Conservation (phyloP, 345 rosid species). For the Acer negundo region DNA sequence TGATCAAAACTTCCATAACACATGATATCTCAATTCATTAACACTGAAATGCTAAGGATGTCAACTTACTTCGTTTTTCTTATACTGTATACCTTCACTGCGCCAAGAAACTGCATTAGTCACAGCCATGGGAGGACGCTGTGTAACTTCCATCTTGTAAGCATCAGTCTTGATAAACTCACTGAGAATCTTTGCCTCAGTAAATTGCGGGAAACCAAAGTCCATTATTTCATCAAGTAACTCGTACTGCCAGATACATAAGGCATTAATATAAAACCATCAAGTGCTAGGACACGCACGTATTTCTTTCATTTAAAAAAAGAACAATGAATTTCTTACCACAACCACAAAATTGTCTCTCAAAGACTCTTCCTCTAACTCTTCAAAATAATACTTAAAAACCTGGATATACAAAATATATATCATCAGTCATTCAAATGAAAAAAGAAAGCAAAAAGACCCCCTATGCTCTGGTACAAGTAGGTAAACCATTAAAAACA, state of each 20-base stretch:
- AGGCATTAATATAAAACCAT: conserved; percentile 3
- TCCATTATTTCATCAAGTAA: conserved; percentile 91
- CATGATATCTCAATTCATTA: conserved; percentile 8
- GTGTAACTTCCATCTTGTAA: conserved; percentile 78
- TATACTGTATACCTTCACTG: conserved; percentile 72
- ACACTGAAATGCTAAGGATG: conserved; percentile 4
- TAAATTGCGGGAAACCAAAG: conserved; percentile 80
- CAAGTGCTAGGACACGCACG: neutral
- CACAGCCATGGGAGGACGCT: conserved; percentile 90
- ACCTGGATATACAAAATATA: conserved; percentile 38
- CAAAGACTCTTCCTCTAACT: conserved; percentile 74
- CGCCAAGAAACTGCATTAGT: conserved; percentile 92
- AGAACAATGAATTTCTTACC: conserved; percentile 38
- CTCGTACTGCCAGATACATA: conserved; percentile 62
- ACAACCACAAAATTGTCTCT: conserved; percentile 85
- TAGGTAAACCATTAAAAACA: neutral
- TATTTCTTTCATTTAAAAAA: neutral
- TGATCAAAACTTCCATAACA: conserved; percentile 16
- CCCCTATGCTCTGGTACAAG: neutral
- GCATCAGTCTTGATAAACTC: conserved; percentile 91
- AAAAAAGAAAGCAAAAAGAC: neutral
- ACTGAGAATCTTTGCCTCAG: conserved; percentile 78
- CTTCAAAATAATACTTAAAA: conserved; percentile 81
- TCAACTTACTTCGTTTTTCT: conserved; percentile 68
- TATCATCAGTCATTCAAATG: neutral